Conservation (phyloP, 179 eudicot genomes). For the Silene vulgaris region DNA sequence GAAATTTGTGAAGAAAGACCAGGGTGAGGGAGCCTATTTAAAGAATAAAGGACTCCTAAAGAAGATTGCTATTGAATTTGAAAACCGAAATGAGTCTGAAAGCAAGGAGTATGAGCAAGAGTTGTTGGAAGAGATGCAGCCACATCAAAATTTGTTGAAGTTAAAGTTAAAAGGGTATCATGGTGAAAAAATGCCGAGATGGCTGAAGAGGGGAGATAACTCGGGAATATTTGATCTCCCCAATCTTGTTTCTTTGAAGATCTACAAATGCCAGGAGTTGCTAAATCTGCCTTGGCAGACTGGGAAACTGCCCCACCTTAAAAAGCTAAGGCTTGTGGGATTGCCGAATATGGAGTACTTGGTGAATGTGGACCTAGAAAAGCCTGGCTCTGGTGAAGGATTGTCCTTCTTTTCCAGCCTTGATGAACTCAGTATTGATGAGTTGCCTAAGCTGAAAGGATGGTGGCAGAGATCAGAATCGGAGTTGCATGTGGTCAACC, state of each 20-base stretch:
- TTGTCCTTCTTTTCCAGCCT: conserved; percentile 14
- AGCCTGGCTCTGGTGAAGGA: background rate
- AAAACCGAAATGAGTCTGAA: background rate
- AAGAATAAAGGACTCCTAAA: conserved; percentile 4
- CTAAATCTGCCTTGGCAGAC: background rate
- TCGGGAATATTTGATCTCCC: conserved; percentile 15
- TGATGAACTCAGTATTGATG: background rate
- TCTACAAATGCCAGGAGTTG: background rate
- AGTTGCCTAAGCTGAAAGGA: conserved; percentile 17
- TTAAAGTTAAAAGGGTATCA: background rate
- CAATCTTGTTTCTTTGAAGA: background rate
- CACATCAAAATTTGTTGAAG: conserved; percentile 4
- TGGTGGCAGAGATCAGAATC: conserved; percentile 15
- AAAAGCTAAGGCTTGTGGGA: rapidly evolving
- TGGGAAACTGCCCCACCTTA: conserved; percentile 7
- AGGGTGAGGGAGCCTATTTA: conserved; percentile 4
- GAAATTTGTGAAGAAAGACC: background rate
- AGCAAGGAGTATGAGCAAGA: background rate
- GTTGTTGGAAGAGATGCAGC: conserved; percentile 17
- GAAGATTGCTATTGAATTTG: background rate
- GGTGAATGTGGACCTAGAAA: background rate
- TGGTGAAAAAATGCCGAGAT: conserved; percentile 20
- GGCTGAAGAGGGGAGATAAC: conserved; percentile 8
- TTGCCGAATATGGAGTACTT: conserved; percentile 20
- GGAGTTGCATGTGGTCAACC: no score